These are phyloP conservation scores for Vigna radiata DNA, from an alignment of 306 rosid genomes.

Conservation along the genomic window DNA sequence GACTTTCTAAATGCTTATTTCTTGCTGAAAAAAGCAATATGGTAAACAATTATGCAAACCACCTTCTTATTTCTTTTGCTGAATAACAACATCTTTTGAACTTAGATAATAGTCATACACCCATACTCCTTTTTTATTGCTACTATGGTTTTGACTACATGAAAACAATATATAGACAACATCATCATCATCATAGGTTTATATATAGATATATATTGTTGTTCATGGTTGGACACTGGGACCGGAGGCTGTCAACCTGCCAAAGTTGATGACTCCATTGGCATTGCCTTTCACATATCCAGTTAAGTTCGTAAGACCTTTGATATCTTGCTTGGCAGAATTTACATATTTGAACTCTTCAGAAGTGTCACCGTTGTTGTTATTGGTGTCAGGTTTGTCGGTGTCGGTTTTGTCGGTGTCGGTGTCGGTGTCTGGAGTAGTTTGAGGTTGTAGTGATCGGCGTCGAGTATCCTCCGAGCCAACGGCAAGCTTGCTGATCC, in stretches of 20 bases:
- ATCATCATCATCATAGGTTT: not conserved
- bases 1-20: no score
- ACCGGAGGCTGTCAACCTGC: slow-evolving; percentile 25
- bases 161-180: not conserved
- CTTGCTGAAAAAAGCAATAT: no score
- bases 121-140: not conserved
- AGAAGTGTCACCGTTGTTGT: not conserved
- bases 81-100: not conserved
- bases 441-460: slow-evolving; percentile 13
- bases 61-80: not conserved
- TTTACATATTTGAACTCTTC: slow-evolving; percentile 31
- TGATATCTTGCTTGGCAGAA: slow-evolving; percentile 34
- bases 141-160: not conserved
- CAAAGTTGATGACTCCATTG: slow-evolving; percentile 55
- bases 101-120: not conserved
- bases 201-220: no score
- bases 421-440: not conserved
- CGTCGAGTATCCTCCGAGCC: slow-evolving; percentile 31
- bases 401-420: no score
- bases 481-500: slow-evolving; percentile 44
- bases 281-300: slow-evolving; percentile 54
- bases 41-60: not conserved
- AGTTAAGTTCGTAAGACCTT: slow-evolving; percentile 54
- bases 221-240: slow-evolving; percentile 20
- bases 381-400: no score